phyloP scores from a whole-genome alignment of 306 rosid genomes.

The Casuarina equisetifolia region DNA sequence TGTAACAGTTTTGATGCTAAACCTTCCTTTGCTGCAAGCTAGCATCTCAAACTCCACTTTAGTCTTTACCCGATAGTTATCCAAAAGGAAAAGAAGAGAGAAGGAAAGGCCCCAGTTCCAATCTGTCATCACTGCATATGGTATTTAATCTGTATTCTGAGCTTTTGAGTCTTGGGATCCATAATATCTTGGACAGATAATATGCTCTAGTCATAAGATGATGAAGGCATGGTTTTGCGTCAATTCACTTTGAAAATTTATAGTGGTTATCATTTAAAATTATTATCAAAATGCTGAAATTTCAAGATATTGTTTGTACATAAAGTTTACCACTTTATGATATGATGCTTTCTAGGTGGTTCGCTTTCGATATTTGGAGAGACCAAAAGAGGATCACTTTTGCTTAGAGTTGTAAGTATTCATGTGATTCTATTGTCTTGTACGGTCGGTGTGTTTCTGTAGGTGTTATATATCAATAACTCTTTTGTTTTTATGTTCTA shows the following conservation, averaged over 20 bases:
- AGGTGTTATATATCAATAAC: not conserved
- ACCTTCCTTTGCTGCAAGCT: not conserved
- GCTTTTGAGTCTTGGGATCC: not conserved
- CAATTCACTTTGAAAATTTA: not conserved
- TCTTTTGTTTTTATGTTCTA: constrained; percentile 19
- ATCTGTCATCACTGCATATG: not conserved
- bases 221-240: not conserved
- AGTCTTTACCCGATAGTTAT: not conserved
- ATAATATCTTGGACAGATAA: not conserved
- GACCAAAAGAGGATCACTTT: constrained; percentile 89
- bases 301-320: not conserved
- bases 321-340: not conserved
- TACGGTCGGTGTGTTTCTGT: not conserved
- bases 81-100: not conserved
- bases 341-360: constrained; percentile 62
- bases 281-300: not conserved
- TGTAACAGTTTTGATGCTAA: not conserved
- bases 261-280: not conserved
- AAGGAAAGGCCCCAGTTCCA: not conserved
- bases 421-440: not conserved
- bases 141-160: not conserved
- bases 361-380: constrained; percentile 81
- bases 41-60: not conserved
- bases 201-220: not conserved
- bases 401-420: constrained; percentile 73